Evolutionary conservation across 306 rosid genomes (phyloP).

Genomic region (Begonia fuchsioides): DNA sequence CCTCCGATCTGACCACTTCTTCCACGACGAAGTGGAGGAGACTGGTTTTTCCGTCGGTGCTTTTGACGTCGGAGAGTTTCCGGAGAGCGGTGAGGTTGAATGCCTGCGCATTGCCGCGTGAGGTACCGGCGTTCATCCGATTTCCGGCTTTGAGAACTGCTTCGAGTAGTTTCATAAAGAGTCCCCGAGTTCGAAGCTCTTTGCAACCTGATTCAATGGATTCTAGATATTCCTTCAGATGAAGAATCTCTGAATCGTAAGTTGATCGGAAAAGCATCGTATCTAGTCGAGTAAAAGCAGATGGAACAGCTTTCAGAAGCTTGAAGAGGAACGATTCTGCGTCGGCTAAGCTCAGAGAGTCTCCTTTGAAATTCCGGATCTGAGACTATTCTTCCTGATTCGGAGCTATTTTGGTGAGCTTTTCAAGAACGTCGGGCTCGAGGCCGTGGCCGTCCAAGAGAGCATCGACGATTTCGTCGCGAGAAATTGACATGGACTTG

Average conservation of each 20-base stretch:
- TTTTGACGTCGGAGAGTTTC: conserved; percentile 80
- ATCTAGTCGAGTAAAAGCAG: conserved; percentile 59
- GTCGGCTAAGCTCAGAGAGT: conserved; percentile 47
- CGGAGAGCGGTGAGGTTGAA: conserved; percentile 68
- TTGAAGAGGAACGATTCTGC: conserved; percentile 72
- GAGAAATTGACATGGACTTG: conserved; percentile 49
- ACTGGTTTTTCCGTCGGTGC: conserved; percentile 78
- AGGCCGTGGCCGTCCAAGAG: conserved; percentile 69
- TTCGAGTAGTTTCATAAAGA: conserved; percentile 77
- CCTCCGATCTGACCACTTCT: conserved; percentile 87
- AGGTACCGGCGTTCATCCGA: conserved; percentile 88
- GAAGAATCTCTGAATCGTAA: conserved; percentile 37
- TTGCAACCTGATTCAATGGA: conserved; percentile 63
- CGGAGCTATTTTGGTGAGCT: conserved; percentile 58
- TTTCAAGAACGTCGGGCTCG: conserved; percentile 51
- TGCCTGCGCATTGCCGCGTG: conserved; percentile 90
- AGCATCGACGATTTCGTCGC: conserved; percentile 42
- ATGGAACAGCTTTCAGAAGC: conserved; percentile 61
- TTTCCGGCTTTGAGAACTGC: conserved; percentile 93
- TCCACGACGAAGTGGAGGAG: conserved; percentile 87
- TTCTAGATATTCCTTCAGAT: conserved; percentile 43
- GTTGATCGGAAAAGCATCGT: conserved; percentile 62
- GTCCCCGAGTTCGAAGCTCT: conserved; percentile 63
- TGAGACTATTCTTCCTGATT: conserved; percentile 55
- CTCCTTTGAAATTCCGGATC: conserved; percentile 45